Conservation (phyloP, 2,329 filamentous ascomycete genomes). For the Orbilia blumenaviensis region DNA sequence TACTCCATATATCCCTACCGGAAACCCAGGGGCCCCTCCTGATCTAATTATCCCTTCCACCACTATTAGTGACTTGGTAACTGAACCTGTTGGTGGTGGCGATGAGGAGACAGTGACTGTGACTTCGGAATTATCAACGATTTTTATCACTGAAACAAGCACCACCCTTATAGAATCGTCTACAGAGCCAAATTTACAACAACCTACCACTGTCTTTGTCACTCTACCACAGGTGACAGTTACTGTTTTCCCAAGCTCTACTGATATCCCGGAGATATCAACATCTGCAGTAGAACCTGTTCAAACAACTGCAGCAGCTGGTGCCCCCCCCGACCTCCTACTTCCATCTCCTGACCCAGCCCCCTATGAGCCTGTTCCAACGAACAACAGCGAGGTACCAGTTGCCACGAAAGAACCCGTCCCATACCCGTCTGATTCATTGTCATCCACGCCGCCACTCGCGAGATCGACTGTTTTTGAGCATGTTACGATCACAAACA, state of each 20-base stretch:
- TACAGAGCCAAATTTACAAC: too few species aligned
- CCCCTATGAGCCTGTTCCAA: not conserved
- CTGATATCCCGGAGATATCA: conserved; percentile 9
- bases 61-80: conserved; percentile 17
- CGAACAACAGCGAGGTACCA: not conserved
- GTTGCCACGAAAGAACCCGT: not conserved
- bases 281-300: not conserved
- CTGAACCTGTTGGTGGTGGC: conserved; percentile 8
- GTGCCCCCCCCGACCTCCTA: conserved; percentile 9
- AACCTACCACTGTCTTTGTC: conserved; percentile 28
- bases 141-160: not conserved
- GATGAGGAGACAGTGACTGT: not conserved
- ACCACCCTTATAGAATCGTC: not conserved
- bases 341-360: not conserved
- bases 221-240: conserved; percentile 34
- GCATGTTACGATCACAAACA: conserved; percentile 18
- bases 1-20: not conserved
- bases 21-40: conserved; percentile 31
- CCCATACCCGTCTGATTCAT: not conserved
- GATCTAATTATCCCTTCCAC: conserved; percentile 38
- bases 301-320: not conserved
- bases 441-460: not conserved
- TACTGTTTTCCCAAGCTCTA: conserved; percentile 23
- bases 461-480: conserved; percentile 20
- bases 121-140: not conserved